phyloP scores from a whole-genome alignment of 2,329 filamentous ascomycete species.

The Furcasterigmium sp. region DNA sequence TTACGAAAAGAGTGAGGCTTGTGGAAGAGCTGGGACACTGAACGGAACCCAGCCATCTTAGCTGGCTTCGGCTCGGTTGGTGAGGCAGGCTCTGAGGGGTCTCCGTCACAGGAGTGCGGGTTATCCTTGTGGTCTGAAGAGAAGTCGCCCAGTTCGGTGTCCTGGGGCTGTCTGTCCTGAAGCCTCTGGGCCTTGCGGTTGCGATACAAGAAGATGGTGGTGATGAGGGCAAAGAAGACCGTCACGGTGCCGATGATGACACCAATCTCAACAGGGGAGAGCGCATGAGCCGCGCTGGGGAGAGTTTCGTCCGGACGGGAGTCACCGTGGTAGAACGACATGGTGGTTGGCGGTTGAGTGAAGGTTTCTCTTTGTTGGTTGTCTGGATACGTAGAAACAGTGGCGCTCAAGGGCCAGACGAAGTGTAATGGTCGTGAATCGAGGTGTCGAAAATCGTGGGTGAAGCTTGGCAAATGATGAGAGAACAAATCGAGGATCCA shows the following conservation, averaged over 20 bases:
- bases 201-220: slow-evolving; percentile 17
- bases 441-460: no score
- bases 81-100: background rate
- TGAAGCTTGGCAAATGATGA: no score
- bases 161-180: background rate
- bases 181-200: background rate
- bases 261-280: slow-evolving; percentile 20
- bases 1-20: background rate
- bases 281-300: slow-evolving; percentile 8
- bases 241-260: slow-evolving; percentile 17
- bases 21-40: background rate
- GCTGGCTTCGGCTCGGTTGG: background rate
- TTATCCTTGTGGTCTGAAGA: background rate
- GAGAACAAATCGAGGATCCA: no score
- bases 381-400: background rate
- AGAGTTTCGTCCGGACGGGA: slow-evolving; percentile 7
- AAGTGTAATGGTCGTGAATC: no score
- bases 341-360: background rate
- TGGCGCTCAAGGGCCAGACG: no score
- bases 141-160: background rate
- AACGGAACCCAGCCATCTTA: background rate
- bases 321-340: slow-evolving; percentile 12
- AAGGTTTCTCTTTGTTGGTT: no score
- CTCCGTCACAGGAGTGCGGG: background rate
- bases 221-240: slow-evolving; percentile 16